A percentile compares a stretch with the other conserved stretches of the same genome.
Conservation (phyloP, 2,329 filamentous ascomycete species). For the Clarireedia monteithiana region DNA sequence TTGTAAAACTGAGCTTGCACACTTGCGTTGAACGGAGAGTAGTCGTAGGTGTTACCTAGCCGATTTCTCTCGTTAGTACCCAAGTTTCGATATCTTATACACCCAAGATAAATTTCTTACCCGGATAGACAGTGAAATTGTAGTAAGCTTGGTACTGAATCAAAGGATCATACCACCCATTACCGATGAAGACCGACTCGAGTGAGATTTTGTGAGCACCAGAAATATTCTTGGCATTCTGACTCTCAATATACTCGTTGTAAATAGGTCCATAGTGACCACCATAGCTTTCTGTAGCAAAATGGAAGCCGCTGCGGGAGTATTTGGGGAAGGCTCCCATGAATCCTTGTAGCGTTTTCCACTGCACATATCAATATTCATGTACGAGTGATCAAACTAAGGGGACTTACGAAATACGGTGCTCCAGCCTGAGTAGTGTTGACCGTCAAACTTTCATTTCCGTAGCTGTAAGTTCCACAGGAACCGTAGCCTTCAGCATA, state of each 20-base stretch:
- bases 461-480: slow-evolving; percentile 49
- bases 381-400: no score
- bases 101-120: not conserved
- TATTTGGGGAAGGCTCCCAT: slow-evolving; percentile 52
- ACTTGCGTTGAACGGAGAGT: slow-evolving; percentile 42
- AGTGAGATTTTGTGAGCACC: slow-evolving; percentile 40
- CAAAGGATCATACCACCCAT: slow-evolving; percentile 51
- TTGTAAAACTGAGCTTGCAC: slow-evolving; percentile 46
- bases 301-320: slow-evolving; percentile 42
- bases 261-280: slow-evolving; percentile 54
- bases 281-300: slow-evolving; percentile 49
- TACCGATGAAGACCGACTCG: slow-evolving; percentile 45
- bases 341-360: slow-evolving; percentile 54
- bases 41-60: slow-evolving; percentile 46
- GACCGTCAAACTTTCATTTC: slow-evolving; percentile 41
- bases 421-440: slow-evolving; percentile 46
- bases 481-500: slow-evolving; percentile 33
- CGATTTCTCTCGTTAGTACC: not conserved
- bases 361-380: not conserved
- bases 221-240: slow-evolving; percentile 49
- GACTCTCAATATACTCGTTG: slow-evolving; percentile 47
- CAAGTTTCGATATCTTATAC: not conserved
- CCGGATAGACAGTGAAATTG: slow-evolving; percentile 42
- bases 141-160: slow-evolving; percentile 49
- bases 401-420: slow-evolving; percentile 41